These are phyloP conservation scores for Lathyrus oleraceus DNA, from an alignment of 306 rosid genomes.

Conservation along the genomic window DNA sequence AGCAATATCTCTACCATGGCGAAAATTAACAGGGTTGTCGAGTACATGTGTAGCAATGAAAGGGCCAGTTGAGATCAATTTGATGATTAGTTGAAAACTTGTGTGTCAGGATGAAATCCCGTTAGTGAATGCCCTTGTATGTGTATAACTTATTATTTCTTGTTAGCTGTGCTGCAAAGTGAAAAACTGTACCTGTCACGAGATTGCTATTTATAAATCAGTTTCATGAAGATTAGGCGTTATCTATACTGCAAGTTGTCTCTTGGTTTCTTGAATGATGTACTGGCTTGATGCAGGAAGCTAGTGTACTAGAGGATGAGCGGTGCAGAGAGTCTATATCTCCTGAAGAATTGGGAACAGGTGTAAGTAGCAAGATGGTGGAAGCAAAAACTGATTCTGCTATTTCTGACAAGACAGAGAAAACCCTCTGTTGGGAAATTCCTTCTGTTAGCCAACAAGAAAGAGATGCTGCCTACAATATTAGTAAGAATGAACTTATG, in stretches of 20 bases:
- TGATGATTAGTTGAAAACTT: slow-evolving; percentile 15
- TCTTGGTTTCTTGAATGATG: slow-evolving; percentile 22
- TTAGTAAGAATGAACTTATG: slow-evolving; percentile 36
- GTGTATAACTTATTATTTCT: slow-evolving; percentile 9
- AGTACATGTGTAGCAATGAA: slow-evolving; percentile 13
- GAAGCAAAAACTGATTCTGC: slow-evolving; percentile 45
- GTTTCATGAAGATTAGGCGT: slow-evolving; percentile 24
- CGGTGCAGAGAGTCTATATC: slow-evolving; percentile 40
- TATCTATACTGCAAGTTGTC: slow-evolving; percentile 15
- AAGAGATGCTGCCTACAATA: slow-evolving; percentile 36
- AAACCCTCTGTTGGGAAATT: slow-evolving; percentile 33
- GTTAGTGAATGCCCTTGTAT: neutral
- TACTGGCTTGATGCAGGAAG: slow-evolving; percentile 58
- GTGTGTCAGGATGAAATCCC: slow-evolving; percentile 21
- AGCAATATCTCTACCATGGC: slow-evolving; percentile 1
- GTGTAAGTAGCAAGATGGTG: slow-evolving; percentile 35
- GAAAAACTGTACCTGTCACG: slow-evolving; percentile 1
- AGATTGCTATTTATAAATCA: slow-evolving; percentile 27
- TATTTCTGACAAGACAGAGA: slow-evolving; percentile 41
- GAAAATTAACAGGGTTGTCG: slow-evolving; percentile 17
- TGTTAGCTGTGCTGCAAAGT: slow-evolving; percentile 28
- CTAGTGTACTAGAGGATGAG: slow-evolving; percentile 41
- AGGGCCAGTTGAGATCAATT: neutral
- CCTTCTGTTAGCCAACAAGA: slow-evolving; percentile 46
- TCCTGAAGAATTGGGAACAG: slow-evolving; percentile 41